These are phyloP conservation scores for Luffa aegyptiaca DNA, from an alignment of 306 rosid genomes.

Conservation along the genomic window DNA sequence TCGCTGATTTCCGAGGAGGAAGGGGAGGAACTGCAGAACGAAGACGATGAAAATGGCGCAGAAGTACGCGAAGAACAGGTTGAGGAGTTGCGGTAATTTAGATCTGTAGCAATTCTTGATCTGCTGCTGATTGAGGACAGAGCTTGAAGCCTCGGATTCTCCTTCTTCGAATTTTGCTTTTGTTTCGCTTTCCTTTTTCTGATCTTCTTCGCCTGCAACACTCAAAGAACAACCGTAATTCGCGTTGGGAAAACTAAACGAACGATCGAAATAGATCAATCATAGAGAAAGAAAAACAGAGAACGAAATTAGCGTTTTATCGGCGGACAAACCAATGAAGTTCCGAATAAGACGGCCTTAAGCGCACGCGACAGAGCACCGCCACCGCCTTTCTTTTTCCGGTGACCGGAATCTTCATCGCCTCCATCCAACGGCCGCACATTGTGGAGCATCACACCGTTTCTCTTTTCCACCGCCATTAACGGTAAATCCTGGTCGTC, in stretches of 20 bases:
- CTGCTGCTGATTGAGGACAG: not conserved
- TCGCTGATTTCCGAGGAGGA: not conserved
- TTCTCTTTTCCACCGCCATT: not conserved
- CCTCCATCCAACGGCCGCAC: not conserved
- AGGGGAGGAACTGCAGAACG: not conserved
- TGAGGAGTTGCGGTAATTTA: not conserved
- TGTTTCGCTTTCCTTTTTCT: not conserved
- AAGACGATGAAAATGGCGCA: not conserved
- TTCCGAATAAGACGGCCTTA: slow-evolving; percentile 1
- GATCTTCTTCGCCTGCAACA: slow-evolving; percentile 4
- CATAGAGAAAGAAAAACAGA: not conserved
- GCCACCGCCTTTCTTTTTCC: not conserved
- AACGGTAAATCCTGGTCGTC: not conserved
- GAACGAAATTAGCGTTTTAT: not conserved
- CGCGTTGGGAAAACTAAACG: not conserved
- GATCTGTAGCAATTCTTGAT: not conserved
- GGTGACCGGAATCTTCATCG: not conserved
- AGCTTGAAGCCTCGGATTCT: not conserved
- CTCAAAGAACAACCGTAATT: not conserved
- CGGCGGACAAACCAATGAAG: not conserved
- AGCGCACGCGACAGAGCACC: not conserved
- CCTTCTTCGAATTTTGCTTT: not conserved
- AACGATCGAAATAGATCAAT: not conserved
- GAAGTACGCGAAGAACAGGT: not conserved
- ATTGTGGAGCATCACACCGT: not conserved